phyloP scores from a whole-genome alignment of 305 asterid genomes.

The Fraxinus dipetala region DNA sequence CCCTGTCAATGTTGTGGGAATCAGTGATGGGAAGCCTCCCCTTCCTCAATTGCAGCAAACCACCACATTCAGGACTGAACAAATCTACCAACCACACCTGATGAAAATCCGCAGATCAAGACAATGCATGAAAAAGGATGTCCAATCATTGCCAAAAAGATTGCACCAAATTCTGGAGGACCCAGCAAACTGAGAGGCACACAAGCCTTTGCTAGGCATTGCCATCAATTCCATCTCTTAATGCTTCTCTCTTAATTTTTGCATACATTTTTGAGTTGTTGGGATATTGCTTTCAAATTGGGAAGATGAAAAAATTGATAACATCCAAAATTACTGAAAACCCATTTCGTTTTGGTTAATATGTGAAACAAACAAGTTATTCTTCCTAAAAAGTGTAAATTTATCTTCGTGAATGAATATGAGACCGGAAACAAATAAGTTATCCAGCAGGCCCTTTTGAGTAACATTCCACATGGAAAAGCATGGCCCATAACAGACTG shows the following conservation, averaged over 20 bases:
- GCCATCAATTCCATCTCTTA: not conserved
- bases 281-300: not conserved
- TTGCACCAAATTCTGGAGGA: not conserved
- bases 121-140: not conserved
- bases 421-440: slow-evolving; percentile 9
- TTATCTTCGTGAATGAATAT: not conserved
- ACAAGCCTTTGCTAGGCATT: not conserved
- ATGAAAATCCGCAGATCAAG: not conserved
- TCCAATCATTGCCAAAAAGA: not conserved
- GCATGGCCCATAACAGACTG: slow-evolving; percentile 8
- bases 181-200: not conserved
- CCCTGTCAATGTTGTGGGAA: not conserved
- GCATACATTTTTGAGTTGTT: not conserved
- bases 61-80: not conserved
- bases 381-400: slow-evolving; percentile 4
- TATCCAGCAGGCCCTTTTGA: slow-evolving; percentile 4
- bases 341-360: not conserved
- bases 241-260: not conserved
- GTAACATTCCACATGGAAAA: not conserved
- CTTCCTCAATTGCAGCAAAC: not conserved
- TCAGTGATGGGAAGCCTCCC: not conserved
- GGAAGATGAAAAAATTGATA: not conserved
- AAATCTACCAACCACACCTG: not conserved
- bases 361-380: not conserved
- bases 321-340: not conserved